Evolutionary conservation across 164 flowering plant species (phyloP).

Genomic region (Echeveria elegans): DNA sequence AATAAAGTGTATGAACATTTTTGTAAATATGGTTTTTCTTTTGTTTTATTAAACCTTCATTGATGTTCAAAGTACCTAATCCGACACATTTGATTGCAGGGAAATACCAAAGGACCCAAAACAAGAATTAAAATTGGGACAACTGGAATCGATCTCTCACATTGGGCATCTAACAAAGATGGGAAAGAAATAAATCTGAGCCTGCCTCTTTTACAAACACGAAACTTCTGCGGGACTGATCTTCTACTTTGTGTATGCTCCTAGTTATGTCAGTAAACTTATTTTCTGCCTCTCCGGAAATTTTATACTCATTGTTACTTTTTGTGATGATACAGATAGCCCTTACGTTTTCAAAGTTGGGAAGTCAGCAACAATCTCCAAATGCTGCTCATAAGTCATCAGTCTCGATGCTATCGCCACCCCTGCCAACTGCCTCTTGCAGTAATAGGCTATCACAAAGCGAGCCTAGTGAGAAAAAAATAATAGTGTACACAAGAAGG

Average conservation of each 20-base stretch:
- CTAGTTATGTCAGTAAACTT: neutral
- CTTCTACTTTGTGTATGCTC: slow-evolving; percentile 62
- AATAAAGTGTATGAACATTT: neutral
- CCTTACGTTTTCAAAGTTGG: slow-evolving; percentile 51
- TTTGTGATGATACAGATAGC: slow-evolving; percentile 34
- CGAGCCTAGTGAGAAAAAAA: slow-evolving; percentile 84
- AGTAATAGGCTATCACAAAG: slow-evolving; percentile 76
- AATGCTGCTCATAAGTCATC: slow-evolving; percentile 34
- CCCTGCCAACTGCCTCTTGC: slow-evolving; percentile 38
- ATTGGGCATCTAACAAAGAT: slow-evolving; percentile 24
- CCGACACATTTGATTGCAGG: neutral
- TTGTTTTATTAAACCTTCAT: neutral
- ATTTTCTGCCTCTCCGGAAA: neutral
- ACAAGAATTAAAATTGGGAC: neutral
- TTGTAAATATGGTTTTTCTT: neutral
- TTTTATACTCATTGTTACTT: neutral
- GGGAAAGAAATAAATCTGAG: slow-evolving; percentile 47
- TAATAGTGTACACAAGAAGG: slow-evolving; percentile 68
- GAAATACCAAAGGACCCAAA: neutral
- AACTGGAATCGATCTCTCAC: neutral
- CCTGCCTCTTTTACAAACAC: slow-evolving; percentile 41
- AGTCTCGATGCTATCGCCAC: slow-evolving; percentile 26
- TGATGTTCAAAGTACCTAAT: neutral
- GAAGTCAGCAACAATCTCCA: slow-evolving; percentile 39
- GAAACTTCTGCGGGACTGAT: slow-evolving; percentile 26